Evolutionary conservation across 2,329 filamentous ascomycete genomes (phyloP).

Genomic region (Colletotrichum echinochloae): DNA sequence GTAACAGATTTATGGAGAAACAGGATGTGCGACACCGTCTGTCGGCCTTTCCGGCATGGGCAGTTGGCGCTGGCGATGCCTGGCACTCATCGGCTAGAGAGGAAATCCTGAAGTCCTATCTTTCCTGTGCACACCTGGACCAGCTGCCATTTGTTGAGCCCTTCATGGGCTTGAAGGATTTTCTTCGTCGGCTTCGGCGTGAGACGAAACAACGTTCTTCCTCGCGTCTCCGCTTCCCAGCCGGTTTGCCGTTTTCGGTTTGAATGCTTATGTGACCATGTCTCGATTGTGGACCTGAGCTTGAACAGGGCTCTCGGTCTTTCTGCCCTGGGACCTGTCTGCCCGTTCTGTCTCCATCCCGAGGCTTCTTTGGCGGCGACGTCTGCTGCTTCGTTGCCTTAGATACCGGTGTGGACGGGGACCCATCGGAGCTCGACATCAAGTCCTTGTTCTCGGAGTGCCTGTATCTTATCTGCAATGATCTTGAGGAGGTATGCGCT

Average conservation of each 20-base stretch:
- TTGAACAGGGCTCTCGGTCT: no score
- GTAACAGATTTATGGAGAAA: no score
- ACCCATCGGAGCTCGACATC: constrained; percentile 16
- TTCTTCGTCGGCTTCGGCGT: no score
- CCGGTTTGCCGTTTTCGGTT: no score
- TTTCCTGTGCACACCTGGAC: constrained; percentile 28
- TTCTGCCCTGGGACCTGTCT: no score
- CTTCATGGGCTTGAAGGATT: no score
- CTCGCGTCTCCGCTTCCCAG: no score
- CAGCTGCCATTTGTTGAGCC: neutral
- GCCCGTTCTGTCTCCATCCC: no score
- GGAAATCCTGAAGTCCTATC: constrained; percentile 33
- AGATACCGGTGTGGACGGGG: neutral
- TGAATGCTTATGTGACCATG: no score
- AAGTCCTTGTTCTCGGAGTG: neutral
- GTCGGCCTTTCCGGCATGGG: constrained; percentile 34
- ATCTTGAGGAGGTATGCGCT: constrained; percentile 11
- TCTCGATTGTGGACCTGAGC: no score
- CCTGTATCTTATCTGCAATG: constrained; percentile 2
- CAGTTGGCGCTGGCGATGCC: constrained; percentile 24
- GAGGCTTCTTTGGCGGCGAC: neutral
- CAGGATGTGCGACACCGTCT: constrained; percentile 35
- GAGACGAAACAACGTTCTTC: no score
- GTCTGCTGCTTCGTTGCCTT: constrained; percentile 1
- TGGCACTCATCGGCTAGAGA: constrained; percentile 37